Evolutionary conservation across 176 grass and related monocot genomes (phyloP), one percentile per base, ranked within the genome.

Genomic region (Carex myosuroides): DNA sequence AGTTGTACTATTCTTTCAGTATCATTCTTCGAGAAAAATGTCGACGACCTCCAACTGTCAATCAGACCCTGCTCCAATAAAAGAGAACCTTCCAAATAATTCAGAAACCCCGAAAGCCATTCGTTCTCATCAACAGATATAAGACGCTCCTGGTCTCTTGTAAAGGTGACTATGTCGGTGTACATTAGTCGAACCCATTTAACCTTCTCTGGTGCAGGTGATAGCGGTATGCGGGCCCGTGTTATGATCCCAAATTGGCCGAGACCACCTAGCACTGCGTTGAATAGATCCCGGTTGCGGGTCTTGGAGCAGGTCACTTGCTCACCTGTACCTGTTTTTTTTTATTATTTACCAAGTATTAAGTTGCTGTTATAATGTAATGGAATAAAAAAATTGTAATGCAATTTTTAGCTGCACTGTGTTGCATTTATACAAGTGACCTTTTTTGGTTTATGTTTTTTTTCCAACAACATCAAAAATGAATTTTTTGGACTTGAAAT

Each of bases 161-260:
- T 57, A 89, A 98, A 94, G 48, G 44, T 0, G 56, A 81, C 82
- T 83, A 94, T 86, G 82, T 98, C 86, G 44, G 86, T 89, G 87
- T 98, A 98, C 2, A 90, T 58, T 67, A 98, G 86, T 29, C 86
- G 91, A 41, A 86, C 56, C 95, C 95, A 98, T 81, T 90, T 88
- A 75, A 70, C 20, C 32, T 84, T 13, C 72, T 58, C 13, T 84
- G 91, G 92, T 60, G 89, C 89, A 8, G 84, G 69, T 58, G 87
- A 88, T 2, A 98, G 24, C 1, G 57, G 79, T 65, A 98, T 93
- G 11, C 92, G 91, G 17, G 95, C 92, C 4, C 92, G 90, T 11
- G 86, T 88, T 87, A 98, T 94, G 11, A 98, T 89, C 44, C 92
- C 95, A 84, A 98, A 90, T 83, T 98, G 95, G 9, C 92, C 92